phyloP scores from a whole-genome alignment of 768 basidiomycete species.

The Calocybe gangraenosa region DNA sequence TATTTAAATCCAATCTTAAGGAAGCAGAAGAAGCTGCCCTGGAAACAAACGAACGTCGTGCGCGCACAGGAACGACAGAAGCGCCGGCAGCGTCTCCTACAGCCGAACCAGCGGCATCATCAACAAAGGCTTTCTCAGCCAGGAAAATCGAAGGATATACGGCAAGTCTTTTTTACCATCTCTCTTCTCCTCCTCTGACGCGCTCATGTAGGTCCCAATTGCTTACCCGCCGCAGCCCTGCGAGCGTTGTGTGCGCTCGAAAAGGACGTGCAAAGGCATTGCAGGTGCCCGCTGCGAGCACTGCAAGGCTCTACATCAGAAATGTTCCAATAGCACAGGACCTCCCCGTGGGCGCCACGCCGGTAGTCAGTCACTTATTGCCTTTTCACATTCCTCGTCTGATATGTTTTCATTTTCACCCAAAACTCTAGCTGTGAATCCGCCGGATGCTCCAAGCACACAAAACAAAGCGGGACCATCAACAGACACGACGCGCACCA shows the following conservation, averaged over 20 bases:
- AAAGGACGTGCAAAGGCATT: constrained; percentile 37
- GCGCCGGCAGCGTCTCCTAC: constrained; percentile 5
- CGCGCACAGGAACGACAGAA: constrained; percentile 17
- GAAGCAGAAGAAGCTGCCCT: constrained; percentile 18
- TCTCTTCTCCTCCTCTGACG: constrained; percentile 3
- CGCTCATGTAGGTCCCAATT: constrained; percentile 9
- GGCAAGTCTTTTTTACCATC: constrained; percentile 9
- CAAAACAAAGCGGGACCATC: constrained; percentile 9
- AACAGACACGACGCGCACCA: constrained; percentile 17
- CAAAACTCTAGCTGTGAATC: constrained; percentile 10
- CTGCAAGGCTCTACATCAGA: constrained; percentile 43
- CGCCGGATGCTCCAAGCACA: constrained; percentile 2
- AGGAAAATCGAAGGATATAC: constrained; percentile 23
- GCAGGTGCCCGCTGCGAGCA: constrained; percentile 41
- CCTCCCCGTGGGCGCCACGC: constrained; percentile 38
- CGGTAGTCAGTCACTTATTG: constrained; percentile 17
- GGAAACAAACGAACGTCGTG: constrained; percentile 25
- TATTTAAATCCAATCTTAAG: constrained; percentile 24
- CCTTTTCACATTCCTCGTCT: constrained; percentile 1
- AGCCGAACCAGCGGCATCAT: constrained; percentile 5
- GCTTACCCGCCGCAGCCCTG: constrained; percentile 37
- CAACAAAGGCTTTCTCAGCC: constrained; percentile 23
- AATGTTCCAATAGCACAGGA: constrained; percentile 42
- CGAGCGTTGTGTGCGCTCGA: constrained; percentile 40
- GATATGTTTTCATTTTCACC: neutral